Evolutionary conservation across 2,329 filamentous ascomycete genomes (phyloP).

Genomic region (Aspergillus sp.): DNA sequence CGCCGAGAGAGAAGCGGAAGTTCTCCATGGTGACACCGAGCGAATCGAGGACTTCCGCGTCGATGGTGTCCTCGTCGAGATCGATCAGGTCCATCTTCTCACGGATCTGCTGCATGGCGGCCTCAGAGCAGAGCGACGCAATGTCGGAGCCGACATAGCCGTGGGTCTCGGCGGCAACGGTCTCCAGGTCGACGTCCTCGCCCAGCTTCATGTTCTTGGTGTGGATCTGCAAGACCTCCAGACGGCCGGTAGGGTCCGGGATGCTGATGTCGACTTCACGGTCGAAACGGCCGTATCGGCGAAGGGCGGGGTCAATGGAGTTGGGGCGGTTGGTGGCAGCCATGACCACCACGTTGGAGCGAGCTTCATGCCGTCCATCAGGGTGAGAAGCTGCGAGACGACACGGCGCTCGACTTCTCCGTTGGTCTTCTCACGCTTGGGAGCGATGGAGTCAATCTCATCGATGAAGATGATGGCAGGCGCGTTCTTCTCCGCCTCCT

Average conservation of each 20-base stretch:
- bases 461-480: constrained; percentile 99
- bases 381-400: constrained; percentile 88
- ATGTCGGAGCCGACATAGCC: constrained; percentile 98
- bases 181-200: constrained; percentile 93
- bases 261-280: constrained; percentile 98
- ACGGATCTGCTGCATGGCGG: constrained; percentile 99
- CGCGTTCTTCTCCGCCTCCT: constrained; percentile 98
- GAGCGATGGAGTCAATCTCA: constrained; percentile 97
- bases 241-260: constrained; percentile 92
- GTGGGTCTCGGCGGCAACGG: constrained; percentile 94
- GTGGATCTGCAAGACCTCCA: constrained; percentile 98
- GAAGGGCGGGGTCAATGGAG: constrained; percentile 94
- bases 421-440: constrained; percentile 99
- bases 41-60: constrained; percentile 95
- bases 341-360: constrained; percentile 98
- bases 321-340: constrained; percentile 97
- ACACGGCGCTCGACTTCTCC: constrained; percentile 98
- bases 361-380: constrained; percentile 99
- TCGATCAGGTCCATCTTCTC: constrained; percentile 99
- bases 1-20: constrained; percentile 96
- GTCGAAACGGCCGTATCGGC: constrained; percentile 97
- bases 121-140: constrained; percentile 95
- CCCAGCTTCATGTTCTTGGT: constrained; percentile 99
- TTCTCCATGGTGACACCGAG: constrained; percentile 99
- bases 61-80: constrained; percentile 96